phyloP scores from a whole-genome alignment of 1,284 basidiomycete genomes.

The Pholiota adiposa region DNA sequence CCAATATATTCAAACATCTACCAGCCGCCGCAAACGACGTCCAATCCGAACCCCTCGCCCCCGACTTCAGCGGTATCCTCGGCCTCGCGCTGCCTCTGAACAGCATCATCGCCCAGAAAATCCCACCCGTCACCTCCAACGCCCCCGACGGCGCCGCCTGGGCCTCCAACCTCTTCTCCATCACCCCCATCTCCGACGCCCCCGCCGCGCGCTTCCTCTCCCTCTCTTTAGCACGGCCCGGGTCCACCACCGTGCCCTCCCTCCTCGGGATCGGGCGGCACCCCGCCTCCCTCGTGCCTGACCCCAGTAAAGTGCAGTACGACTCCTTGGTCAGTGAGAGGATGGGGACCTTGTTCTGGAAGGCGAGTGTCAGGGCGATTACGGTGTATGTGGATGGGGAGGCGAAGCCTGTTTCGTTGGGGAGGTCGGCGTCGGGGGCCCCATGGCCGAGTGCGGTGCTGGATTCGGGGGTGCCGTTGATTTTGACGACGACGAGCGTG shows the following conservation, averaged over 20 bases:
- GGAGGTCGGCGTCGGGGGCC: conserved; percentile 32
- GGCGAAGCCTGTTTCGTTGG: conserved; percentile 42
- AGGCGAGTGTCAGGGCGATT: conserved; percentile 55
- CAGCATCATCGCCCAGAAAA: conserved; percentile 55
- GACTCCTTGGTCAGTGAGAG: conserved; percentile 43
- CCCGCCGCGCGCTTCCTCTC: conserved; percentile 67
- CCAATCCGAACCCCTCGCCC: conserved; percentile 54
- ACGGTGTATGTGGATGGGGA: conserved; percentile 61
- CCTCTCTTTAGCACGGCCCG: conserved; percentile 69
- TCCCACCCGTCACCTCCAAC: conserved; percentile 52
- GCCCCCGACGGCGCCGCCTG: conserved; percentile 64
- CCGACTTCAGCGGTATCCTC: conserved; percentile 63
- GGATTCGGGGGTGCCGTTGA: conserved; percentile 69
- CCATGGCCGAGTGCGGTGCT: conserved; percentile 62
- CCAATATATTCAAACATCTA: background rate
- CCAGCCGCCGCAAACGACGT: conserved; percentile 60
- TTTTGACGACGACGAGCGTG: conserved; percentile 59
- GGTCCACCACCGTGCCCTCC: conserved; percentile 55
- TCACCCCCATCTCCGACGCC: conserved; percentile 52
- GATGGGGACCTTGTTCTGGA: conserved; percentile 60
- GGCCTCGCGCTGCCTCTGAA: conserved; percentile 75
- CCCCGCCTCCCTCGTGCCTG: conserved; percentile 51
- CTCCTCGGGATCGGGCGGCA: conserved; percentile 70
- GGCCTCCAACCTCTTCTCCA: conserved; percentile 68
- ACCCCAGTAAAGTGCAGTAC: conserved; percentile 60